phyloP scores from a whole-genome alignment of 495 filamentous ascomycete genomes.

The Barbatosphaeria neglecta region DNA sequence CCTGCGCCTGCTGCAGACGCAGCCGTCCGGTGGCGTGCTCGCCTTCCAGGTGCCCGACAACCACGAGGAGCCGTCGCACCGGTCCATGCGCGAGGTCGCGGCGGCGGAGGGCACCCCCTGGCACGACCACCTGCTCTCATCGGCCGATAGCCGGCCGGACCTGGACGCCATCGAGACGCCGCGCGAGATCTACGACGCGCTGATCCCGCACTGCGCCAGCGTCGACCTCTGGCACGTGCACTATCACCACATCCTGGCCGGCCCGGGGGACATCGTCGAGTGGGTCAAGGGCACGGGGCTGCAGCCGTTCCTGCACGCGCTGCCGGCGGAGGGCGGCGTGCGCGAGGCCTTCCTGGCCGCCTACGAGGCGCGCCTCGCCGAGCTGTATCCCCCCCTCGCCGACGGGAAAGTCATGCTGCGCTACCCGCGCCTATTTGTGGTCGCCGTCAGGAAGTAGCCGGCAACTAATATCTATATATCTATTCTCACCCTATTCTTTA shows the following conservation, averaged over 20 bases:
- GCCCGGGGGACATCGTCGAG: constrained; percentile 37
- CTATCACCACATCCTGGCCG: constrained; percentile 39
- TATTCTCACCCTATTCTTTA: no score
- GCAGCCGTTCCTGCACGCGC: constrained; percentile 29
- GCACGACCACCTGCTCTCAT: constrained; percentile 19
- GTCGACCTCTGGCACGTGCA: constrained; percentile 41
- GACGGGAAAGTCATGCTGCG: constrained; percentile 3
- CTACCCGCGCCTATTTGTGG: constrained; percentile 2
- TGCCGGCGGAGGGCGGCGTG: constrained; percentile 1
- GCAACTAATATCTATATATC: not conserved
- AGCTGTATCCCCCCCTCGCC: not conserved
- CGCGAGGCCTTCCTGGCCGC: not conserved
- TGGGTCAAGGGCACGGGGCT: constrained; percentile 48
- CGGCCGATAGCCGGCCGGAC: no score
- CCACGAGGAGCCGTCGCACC: constrained; percentile 33
- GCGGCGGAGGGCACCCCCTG: constrained; percentile 25
- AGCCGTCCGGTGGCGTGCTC: constrained; percentile 33
- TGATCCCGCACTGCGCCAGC: constrained; percentile 26
- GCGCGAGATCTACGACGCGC: constrained; percentile 30
- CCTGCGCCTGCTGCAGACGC: constrained; percentile 23
- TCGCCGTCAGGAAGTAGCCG: constrained; percentile 2
- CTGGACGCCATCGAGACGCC: constrained; percentile 36
- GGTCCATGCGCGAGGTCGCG: constrained; percentile 32
- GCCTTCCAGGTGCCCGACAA: constrained; percentile 47
- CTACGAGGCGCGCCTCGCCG: not conserved